phyloP scores from a whole-genome alignment of 2,329 filamentous ascomycete genomes.

The Colletotrichum camelliae region DNA sequence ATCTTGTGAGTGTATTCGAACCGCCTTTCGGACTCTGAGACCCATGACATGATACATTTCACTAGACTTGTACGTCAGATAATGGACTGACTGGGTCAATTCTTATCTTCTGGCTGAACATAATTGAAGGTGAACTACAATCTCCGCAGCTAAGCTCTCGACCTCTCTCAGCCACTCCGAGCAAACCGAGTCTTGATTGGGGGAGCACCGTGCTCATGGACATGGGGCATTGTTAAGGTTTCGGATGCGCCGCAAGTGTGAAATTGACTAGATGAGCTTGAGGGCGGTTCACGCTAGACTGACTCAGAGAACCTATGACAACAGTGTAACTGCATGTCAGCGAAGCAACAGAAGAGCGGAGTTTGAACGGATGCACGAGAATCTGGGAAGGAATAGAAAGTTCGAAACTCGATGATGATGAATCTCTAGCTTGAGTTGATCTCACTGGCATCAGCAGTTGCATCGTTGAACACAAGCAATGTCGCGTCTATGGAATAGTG shows the following conservation, averaged over 20 bases:
- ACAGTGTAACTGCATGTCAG: rapidly evolving
- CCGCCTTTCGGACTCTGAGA: background rate
- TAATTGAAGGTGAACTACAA: background rate
- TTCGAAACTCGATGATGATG: background rate
- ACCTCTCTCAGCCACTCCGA: background rate
- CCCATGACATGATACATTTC: background rate
- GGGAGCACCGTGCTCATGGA: background rate
- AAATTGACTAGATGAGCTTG: background rate
- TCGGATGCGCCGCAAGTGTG: background rate
- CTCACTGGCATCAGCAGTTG: rapidly evolving
- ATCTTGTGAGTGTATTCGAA: background rate
- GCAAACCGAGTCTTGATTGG: background rate
- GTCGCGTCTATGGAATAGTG: background rate
- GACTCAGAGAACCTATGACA: background rate
- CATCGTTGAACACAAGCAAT: background rate
- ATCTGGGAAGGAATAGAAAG: background rate
- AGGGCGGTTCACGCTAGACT: background rate
- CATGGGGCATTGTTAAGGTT: background rate
- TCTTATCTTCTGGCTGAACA: background rate
- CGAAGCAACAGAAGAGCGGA: background rate
- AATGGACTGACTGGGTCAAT: background rate
- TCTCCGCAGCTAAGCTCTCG: background rate
- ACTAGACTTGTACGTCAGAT: rapidly evolving
- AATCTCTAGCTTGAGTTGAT: background rate
- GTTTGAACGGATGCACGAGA: background rate